Evolutionary conservation across 495 filamentous ascomycete genomes (phyloP).

Genomic region (Glonium stellatum): DNA sequence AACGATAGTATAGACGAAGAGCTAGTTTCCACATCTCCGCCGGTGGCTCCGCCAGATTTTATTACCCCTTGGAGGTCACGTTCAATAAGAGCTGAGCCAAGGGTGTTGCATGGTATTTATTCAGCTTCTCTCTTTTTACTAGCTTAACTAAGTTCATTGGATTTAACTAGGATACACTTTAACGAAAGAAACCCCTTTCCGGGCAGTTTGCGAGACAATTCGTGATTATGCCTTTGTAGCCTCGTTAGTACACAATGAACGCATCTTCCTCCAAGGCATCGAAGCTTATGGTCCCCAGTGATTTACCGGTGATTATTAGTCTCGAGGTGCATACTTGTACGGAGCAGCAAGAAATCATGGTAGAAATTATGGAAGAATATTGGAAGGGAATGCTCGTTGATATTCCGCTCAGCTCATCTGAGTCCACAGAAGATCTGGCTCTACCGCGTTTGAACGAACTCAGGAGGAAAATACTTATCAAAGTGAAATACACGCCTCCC

Average conservation of each 20-base stretch:
- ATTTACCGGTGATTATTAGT: constrained; percentile 80
- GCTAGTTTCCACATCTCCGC: constrained; percentile 2
- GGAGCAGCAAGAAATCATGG: constrained; percentile 81
- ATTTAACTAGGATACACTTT: constrained; percentile 57
- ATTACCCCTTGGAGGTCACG: constrained; percentile 34
- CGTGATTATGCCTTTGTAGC: constrained; percentile 68
- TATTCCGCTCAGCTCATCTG: constrained; percentile 34
- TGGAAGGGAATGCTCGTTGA: constrained; percentile 68
- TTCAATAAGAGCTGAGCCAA: constrained; percentile 53
- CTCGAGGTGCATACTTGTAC: constrained; percentile 77
- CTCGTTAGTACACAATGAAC: constrained; percentile 26
- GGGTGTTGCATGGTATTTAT: constrained; percentile 61
- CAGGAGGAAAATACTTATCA: constrained; percentile 75
- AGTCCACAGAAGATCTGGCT: constrained; percentile 41
- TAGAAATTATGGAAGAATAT: constrained; percentile 74
- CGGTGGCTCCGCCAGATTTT: constrained; percentile 20
- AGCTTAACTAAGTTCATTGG: neutral
- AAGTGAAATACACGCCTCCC: constrained; percentile 67
- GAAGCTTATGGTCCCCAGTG: constrained; percentile 33
- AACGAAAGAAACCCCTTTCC: constrained; percentile 79
- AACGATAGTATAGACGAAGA: constrained; percentile 8
- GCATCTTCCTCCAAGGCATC: neutral
- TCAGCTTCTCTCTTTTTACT: neutral
- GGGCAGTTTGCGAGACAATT: constrained; percentile 74
- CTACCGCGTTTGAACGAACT: constrained; percentile 63